A percentile compares a stretch with the other conserved stretches of the same genome.
These are phyloP conservation scores for Spathaspora sp. DNA, from an alignment of 1,139 yeast species.

Conservation along the genomic window DNA sequence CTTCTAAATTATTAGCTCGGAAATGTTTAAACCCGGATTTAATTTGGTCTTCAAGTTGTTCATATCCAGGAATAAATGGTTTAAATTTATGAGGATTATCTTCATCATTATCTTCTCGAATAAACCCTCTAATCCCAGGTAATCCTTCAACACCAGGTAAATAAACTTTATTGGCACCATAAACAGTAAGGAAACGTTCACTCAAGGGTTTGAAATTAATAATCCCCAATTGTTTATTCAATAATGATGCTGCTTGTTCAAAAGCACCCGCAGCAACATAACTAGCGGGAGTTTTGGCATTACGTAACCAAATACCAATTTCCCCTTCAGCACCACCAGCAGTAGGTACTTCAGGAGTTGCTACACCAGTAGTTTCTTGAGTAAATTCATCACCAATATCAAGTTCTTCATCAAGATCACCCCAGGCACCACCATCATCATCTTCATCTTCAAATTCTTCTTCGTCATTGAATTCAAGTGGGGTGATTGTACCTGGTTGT, in stretches of 20 bases:
- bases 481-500: slow-evolving; percentile 9
- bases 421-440: slow-evolving; percentile 55
- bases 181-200: slow-evolving; percentile 77
- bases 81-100: slow-evolving; percentile 56
- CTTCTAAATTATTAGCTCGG: slow-evolving; percentile 77
- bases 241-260: slow-evolving; percentile 90
- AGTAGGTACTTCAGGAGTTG: slow-evolving; percentile 14
- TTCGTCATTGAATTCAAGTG: slow-evolving; percentile 31
- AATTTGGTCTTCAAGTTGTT: slow-evolving; percentile 61
- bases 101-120: slow-evolving; percentile 60
- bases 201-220: slow-evolving; percentile 86
- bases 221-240: slow-evolving; percentile 86
- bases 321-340: slow-evolving; percentile 48
- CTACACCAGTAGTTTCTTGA: slow-evolving; percentile 12
- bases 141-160: slow-evolving; percentile 71
- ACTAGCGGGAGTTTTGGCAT: slow-evolving; percentile 87
- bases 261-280: slow-evolving; percentile 96
- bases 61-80: slow-evolving; percentile 78
- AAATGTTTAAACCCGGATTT: slow-evolving; percentile 79
- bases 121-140: slow-evolving; percentile 66
- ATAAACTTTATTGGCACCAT: slow-evolving; percentile 73
- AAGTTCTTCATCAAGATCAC: slow-evolving; percentile 47
- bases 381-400: slow-evolving; percentile 46
- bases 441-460: slow-evolving; percentile 53
- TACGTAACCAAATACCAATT: slow-evolving; percentile 79